phyloP scores from a whole-genome alignment of 305 asterid genomes.

The Fraxinus latifolia region DNA sequence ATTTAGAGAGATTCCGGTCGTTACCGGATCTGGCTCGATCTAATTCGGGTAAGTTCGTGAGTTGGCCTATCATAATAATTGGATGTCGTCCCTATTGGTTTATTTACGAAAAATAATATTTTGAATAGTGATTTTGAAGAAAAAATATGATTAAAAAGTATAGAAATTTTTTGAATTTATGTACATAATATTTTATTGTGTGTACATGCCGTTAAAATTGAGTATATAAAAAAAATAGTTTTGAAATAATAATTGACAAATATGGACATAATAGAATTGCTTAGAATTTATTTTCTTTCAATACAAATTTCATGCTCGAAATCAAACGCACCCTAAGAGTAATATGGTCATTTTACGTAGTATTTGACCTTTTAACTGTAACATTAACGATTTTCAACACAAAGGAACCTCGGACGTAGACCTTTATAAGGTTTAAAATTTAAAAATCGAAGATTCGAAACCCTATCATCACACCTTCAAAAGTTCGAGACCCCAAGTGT shows the following conservation, averaged over 20 bases:
- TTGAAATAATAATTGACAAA: too few species aligned
- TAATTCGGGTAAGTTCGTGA: neutral
- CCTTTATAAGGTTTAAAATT: neutral
- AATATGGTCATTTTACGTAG: neutral
- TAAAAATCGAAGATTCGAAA: neutral
- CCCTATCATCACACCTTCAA: neutral
- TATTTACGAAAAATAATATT: too few species aligned
- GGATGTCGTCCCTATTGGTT: neutral
- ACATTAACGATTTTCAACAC: neutral
- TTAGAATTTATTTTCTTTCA: too few species aligned
- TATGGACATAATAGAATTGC: too few species aligned
- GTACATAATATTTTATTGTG: too few species aligned
- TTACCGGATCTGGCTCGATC: neutral
- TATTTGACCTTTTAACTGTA: neutral
- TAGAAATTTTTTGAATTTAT: too few species aligned
- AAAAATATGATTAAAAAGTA: too few species aligned
- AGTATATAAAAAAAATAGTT: too few species aligned
- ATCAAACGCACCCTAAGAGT: neutral
- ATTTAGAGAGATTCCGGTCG: neutral
- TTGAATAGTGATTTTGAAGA: too few species aligned
- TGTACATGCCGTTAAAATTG: too few species aligned
- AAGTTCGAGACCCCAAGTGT: neutral
- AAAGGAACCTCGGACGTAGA: neutral
- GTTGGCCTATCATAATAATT: neutral
- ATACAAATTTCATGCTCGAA: too few species aligned